Conservation (phyloP, 768 basidiomycete species). For the Mycena chlorophos region DNA sequence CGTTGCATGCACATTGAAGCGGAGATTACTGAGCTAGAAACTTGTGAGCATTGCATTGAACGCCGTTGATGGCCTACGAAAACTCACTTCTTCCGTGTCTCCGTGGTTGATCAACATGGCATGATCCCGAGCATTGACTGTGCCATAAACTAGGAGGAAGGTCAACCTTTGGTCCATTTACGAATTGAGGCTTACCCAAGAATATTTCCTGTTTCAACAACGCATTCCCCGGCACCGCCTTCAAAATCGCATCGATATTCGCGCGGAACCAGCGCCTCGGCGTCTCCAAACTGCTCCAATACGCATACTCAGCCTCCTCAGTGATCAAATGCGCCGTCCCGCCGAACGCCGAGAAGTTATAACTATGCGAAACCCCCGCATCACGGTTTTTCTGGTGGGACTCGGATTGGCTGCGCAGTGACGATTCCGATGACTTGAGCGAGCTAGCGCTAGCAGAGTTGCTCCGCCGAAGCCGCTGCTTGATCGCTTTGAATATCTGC, state of each 20-base stretch:
- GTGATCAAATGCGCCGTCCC: slow-evolving; percentile 49
- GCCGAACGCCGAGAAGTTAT: slow-evolving; percentile 8
- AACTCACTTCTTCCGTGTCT: slow-evolving; percentile 4
- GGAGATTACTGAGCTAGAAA: neutral
- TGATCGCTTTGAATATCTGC: neutral
- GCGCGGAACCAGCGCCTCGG: slow-evolving; percentile 51
- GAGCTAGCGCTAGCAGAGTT: neutral
- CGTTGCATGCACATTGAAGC: slow-evolving; percentile 5
- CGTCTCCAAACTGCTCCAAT: slow-evolving; percentile 42
- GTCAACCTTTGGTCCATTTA: neutral
- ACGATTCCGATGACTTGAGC: neutral
- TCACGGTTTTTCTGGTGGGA: slow-evolving; percentile 20
- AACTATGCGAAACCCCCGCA: slow-evolving; percentile 32
- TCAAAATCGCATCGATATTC: slow-evolving; percentile 47
- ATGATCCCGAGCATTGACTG: slow-evolving; percentile 51
- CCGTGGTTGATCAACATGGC: slow-evolving; percentile 44
- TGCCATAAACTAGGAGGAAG: slow-evolving; percentile 53
- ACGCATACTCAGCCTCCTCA: slow-evolving; percentile 50
- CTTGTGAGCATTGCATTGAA: neutral
- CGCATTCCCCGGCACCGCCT: slow-evolving; percentile 30
- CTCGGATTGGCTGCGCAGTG: neutral
- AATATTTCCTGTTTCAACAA: slow-evolving; percentile 40
- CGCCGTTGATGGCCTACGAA: neutral
- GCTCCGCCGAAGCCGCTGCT: neutral
- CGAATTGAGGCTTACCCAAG: slow-evolving; percentile 21